Base-by-base conservation (phyloP, 2,329 filamentous ascomycete genomes). In the Fusarium poae region DNA sequence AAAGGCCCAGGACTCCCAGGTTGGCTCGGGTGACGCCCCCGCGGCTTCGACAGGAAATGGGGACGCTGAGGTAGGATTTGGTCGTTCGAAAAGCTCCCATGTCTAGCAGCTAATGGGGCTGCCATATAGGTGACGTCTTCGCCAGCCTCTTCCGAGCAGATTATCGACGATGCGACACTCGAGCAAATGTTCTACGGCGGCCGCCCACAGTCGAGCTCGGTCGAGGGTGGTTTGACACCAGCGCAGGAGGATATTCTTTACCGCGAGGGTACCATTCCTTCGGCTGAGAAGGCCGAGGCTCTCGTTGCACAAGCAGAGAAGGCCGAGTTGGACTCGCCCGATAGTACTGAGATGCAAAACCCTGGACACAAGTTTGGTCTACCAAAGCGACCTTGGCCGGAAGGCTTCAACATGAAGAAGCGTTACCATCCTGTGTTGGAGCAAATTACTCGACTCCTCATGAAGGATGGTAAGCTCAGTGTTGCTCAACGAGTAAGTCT, bases 401-500 rank as follows among this genome's bases (percentile, higher is more conserved):
- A 86, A 55, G 75, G 82, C 30, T 84, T 76, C 85, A 92, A 80
- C 80, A 82, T 95, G 73, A 92, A 94, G 79, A 85, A 92, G 77
- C 89, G 96, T 75, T 97, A 98, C 77, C 92, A 97, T 77, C 89
- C 92, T 3, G 85, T 97, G 10, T 84, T 98, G 48, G 84, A 91
- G 70, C 96, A 97, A 82, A 85, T 98, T 73, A 97, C 94, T 20
- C 94, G 94, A 77, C 84, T 97, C 72, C 81, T 99, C 68, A 99
- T 98, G 95, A 85, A 85, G 74, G 88, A 98, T 80, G 96, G 96
- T 73, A 97, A 97, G 84, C 88, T 97, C 78, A 91, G 91, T 76
- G 86, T 88, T 78, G 96, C 96, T n/a, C 93, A 99, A 80, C 89
- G 90, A 83, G 94, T 97, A 85, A 62, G 88, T 77, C 77, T 10